Evolutionary conservation across 2,329 filamentous ascomycete genomes (phyloP).

Genomic region (Saccharata proteae): DNA sequence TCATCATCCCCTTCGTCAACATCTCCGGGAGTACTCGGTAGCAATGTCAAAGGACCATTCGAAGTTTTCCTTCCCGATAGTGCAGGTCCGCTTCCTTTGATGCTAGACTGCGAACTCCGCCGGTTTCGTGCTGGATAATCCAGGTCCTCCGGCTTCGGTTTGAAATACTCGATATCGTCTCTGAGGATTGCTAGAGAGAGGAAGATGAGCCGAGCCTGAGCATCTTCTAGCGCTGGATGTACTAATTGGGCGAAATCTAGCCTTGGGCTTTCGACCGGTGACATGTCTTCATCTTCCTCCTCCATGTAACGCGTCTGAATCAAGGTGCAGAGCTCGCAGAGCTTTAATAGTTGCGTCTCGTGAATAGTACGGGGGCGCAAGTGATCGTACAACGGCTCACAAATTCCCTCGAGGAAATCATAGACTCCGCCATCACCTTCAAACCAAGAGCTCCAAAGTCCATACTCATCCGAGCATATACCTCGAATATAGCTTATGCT

Average conservation of each 20-base stretch:
- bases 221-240: slow-evolving; percentile 54
- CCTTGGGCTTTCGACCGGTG: slow-evolving; percentile 35
- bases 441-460: slow-evolving; percentile 56
- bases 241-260: slow-evolving; percentile 52
- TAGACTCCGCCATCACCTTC: slow-evolving; percentile 50
- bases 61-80: slow-evolving; percentile 43
- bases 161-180: slow-evolving; percentile 55
- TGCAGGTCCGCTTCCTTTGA: slow-evolving; percentile 30
- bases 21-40: slow-evolving; percentile 24
- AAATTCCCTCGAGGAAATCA: slow-evolving; percentile 54
- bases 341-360: slow-evolving; percentile 52
- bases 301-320: slow-evolving; percentile 55
- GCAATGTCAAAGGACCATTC: slow-evolving; percentile 18
- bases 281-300: slow-evolving; percentile 39
- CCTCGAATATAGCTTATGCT: slow-evolving; percentile 54
- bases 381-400: slow-evolving; percentile 56
- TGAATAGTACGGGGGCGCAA: slow-evolving; percentile 53
- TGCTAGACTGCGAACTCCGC: slow-evolving; percentile 28
- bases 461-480: slow-evolving; percentile 55
- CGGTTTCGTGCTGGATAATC: slow-evolving; percentile 47
- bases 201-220: slow-evolving; percentile 55
- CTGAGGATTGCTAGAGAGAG: slow-evolving; percentile 50
- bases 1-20: slow-evolving; percentile 39
- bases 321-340: slow-evolving; percentile 55
- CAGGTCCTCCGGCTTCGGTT: slow-evolving; percentile 51